These are phyloP conservation scores for Calycina herbarum DNA, from an alignment of 2,329 filamentous ascomycete genomes.

Conservation along the genomic window DNA sequence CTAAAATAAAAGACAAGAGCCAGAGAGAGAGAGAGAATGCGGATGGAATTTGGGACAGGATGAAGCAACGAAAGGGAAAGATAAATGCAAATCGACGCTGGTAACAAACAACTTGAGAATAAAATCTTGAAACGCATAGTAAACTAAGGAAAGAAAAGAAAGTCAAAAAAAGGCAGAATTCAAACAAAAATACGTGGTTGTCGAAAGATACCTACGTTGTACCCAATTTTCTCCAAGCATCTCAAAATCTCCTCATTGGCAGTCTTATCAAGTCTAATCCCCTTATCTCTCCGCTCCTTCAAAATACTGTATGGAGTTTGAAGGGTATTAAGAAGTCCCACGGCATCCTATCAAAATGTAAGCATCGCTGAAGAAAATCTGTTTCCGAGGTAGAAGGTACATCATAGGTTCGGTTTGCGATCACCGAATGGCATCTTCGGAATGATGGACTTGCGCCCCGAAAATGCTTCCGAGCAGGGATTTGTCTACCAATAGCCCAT, in stretches of 20 bases:
- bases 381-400: slow-evolving; percentile 2
- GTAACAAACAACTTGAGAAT: background rate
- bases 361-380: slow-evolving; percentile 1
- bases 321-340: slow-evolving; percentile 81
- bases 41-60: too few species aligned
- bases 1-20: background rate
- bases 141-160: background rate
- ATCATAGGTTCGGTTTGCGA: slow-evolving; percentile 16
- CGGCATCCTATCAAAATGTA: slow-evolving; percentile 69
- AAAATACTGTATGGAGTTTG: slow-evolving; percentile 85
- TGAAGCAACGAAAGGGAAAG: too few species aligned
- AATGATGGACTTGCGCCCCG: background rate
- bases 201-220: slow-evolving; percentile 51
- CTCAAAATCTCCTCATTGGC: slow-evolving; percentile 77
- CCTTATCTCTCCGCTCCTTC: slow-evolving; percentile 74
- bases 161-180: background rate
- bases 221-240: slow-evolving; percentile 76
- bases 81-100: too few species aligned
- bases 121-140: background rate
- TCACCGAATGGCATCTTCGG: slow-evolving; percentile 4
- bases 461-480: background rate
- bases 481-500: background rate
- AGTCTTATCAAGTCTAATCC: slow-evolving; percentile 66
- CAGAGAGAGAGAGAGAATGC: too few species aligned
- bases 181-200: background rate